Conservation (phyloP, 2,329 filamentous ascomycete species). For the Pseudogymnoascus sp. region DNA sequence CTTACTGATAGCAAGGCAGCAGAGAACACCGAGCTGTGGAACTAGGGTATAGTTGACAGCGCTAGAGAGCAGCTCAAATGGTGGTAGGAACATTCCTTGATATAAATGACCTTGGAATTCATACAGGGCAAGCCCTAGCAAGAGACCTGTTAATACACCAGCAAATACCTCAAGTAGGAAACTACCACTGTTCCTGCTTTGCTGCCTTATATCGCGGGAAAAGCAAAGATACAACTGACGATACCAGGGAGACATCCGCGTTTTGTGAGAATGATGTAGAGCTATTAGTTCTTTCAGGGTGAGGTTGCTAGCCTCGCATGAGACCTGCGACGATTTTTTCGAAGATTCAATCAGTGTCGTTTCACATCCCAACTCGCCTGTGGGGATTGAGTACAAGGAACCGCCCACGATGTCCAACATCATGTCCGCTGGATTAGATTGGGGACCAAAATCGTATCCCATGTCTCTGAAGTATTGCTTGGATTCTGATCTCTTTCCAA, state of each 20-base stretch:
- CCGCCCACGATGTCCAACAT: slow-evolving; percentile 48
- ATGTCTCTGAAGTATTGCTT: slow-evolving; percentile 42
- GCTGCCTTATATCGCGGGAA: neutral
- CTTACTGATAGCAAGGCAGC: neutral
- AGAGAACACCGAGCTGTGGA: neutral
- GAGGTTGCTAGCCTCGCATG: neutral
- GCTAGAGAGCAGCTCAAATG: neutral
- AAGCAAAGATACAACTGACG: neutral
- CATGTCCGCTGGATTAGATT: slow-evolving; percentile 47
- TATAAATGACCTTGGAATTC: neutral
- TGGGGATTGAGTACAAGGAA: neutral
- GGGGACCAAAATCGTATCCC: slow-evolving; percentile 42
- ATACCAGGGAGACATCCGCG: neutral
- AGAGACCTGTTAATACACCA: neutral
- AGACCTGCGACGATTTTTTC: neutral
- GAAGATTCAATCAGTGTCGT: neutral
- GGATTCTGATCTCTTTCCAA: slow-evolving; percentile 37
- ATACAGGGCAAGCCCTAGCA: neutral
- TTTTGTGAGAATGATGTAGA: neutral
- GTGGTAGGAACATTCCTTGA: neutral
- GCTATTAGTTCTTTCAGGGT: neutral
- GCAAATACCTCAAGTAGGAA: neutral
- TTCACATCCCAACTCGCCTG: no score
- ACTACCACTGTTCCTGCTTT: neutral
- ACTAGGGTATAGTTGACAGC: neutral